phyloP scores from a whole-genome alignment of 306 rosid species.

The Ceratonia siliqua region DNA sequence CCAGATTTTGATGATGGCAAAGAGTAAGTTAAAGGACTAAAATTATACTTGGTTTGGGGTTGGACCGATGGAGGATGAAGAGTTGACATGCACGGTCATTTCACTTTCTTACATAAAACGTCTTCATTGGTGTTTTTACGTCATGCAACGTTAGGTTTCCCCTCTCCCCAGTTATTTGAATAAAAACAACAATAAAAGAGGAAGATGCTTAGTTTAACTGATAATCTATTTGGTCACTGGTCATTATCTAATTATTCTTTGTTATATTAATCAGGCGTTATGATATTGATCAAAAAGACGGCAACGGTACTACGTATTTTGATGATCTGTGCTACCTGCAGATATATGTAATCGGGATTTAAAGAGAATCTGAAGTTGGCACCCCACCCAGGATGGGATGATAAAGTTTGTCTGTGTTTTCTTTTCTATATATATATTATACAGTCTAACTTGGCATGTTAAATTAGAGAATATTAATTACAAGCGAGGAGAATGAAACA shows the following conservation, averaged over 20 bases:
- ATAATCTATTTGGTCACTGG: background rate
- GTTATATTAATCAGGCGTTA: background rate
- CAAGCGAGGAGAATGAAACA: background rate
- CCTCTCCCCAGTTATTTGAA: background rate
- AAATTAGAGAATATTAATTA: background rate
- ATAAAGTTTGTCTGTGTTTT: background rate
- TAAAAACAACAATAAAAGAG: background rate
- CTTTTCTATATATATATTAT: background rate
- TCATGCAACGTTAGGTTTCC: background rate
- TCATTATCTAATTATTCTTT: background rate
- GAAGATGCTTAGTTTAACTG: background rate
- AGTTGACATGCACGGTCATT: background rate
- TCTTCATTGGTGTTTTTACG: background rate
- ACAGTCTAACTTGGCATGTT: background rate
- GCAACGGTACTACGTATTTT: background rate
- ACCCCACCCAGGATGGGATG: background rate
- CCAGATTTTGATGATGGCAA: too few relatives aligned
- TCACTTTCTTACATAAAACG: background rate
- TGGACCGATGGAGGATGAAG: background rate
- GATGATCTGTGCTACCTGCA: background rate
- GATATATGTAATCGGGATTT: background rate
- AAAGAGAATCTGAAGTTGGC: background rate
- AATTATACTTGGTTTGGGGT: too few relatives aligned
- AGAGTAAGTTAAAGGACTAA: too few relatives aligned
- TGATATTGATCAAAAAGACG: background rate